Base-by-base conservation (phyloP, 164 flowering plant genomes). In the Houttuynia cordata region DNA sequence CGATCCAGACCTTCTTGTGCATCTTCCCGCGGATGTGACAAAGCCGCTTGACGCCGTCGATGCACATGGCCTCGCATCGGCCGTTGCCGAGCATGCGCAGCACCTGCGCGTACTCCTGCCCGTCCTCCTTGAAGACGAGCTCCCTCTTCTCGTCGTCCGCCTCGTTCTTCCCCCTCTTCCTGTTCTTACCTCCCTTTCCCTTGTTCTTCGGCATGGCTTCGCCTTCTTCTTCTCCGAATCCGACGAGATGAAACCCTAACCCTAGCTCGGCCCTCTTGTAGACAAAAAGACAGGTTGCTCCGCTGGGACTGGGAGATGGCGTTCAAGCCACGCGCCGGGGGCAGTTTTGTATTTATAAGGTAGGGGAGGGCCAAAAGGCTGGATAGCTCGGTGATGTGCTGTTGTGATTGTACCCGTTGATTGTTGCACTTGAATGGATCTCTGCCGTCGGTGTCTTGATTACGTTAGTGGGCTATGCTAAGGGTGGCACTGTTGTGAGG, bases 11-110 rank as follows among this genome's bases (percentile, higher is more conserved):
- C 62, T 70, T 70, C 65, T 70, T 70, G 58, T 70, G 73, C 73
- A 70, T 70, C 63, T 70, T 70, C 15, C 73, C 73, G 9, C 73
- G 53, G 63, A 70, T 70, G 51, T 70, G 73, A 60, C 73, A 65
- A 59, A 70, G 69, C 1, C 73, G 69, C 40, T 70, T 70, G 34
- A 63, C 51, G 30, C 73, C 73, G 51, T 80, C 83, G 58, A 80
- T 80, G 66, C 83, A 80, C 74, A 63, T 74, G 24, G 83, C 81
- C 60, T 80, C 84, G 59, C 84, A 80, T 4, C 84, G 77, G 52
- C 84, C 84, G 61, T 80, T 80, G 0, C 84, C 84, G 49, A 80
- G 81, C 74, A 71, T 71, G 12, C 74, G 74, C 13, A 66, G 70
- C 18, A 71, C 74, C 58, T 71, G 74, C 21, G 74, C 74, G 47